phyloP scores from a whole-genome alignment of 1,284 basidiomycete species.

The Peniophora sp. region DNA sequence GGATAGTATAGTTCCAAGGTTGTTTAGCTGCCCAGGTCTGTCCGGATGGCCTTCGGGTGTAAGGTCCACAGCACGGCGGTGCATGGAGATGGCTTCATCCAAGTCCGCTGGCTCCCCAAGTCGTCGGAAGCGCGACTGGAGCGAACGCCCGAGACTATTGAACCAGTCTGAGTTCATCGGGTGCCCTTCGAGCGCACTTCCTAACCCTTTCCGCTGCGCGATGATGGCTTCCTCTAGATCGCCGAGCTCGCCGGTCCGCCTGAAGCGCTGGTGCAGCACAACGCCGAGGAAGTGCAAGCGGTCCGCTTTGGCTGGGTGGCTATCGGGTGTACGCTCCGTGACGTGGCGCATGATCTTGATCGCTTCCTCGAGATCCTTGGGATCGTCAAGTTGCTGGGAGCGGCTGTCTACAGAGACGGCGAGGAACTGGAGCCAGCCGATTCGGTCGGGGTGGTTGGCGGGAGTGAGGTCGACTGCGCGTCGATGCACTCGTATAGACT shows the following conservation, averaged over 20 bases:
- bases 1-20: not conserved
- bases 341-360: too few relatives aligned
- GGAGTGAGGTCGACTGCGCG: too few relatives aligned
- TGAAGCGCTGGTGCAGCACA: not conserved
- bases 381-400: too few relatives aligned
- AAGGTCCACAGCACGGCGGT: not conserved
- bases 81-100: not conserved
- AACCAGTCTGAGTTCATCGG: not conserved
- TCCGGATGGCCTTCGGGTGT: not conserved
- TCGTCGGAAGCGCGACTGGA: not conserved
- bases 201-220: not conserved
- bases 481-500: too few relatives aligned
- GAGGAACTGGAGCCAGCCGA: too few relatives aligned
- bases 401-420: too few relatives aligned
- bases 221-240: not conserved
- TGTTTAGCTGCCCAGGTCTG: not conserved
- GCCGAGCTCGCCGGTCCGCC: not conserved
- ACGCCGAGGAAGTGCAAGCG: too few relatives aligned
- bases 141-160: not conserved
- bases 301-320: too few relatives aligned
- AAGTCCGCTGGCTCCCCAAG: not conserved
- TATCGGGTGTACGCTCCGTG: too few relatives aligned
- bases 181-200: not conserved
- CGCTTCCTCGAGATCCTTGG: too few relatives aligned
- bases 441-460: too few relatives aligned